Percentiles rank a stretch among this genome's conserved stretches.
Evolutionary conservation across 192 early-diverging fungal species (phyloP).

Genomic region (Geosiphon pyriformis): DNA sequence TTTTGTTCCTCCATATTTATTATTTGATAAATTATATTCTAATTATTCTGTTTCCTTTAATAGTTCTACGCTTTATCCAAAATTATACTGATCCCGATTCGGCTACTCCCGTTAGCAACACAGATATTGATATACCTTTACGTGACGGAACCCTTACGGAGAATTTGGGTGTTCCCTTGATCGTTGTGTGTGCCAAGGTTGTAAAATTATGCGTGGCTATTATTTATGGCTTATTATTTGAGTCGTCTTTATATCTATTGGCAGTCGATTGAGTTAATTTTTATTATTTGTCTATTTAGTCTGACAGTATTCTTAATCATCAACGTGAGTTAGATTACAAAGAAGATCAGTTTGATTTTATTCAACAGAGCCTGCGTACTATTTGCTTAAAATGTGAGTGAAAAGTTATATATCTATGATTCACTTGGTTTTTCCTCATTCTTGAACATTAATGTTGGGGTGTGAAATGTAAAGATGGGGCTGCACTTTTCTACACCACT

Average conservation of each 20-base stretch:
- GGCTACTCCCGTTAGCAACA: constrained; percentile 29
- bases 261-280: no score
- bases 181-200: constrained; percentile 88
- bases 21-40: constrained; percentile 8
- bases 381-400: constrained; percentile 82
- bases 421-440: background rate
- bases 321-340: constrained; percentile 80
- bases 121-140: constrained; percentile 60
- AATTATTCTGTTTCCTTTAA: background rate
- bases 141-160: constrained; percentile 71
- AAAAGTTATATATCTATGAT: background rate
- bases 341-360: constrained; percentile 94
- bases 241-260: no score
- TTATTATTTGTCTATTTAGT: constrained; percentile 30
- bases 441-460: no score
- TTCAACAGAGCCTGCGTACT: constrained; percentile 87
- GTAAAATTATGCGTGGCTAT: background rate
- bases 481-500: constrained; percentile 86
- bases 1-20: background rate
- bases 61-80: constrained; percentile 67
- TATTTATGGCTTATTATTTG: background rate
- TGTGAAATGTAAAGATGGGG: constrained; percentile 83
- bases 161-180: constrained; percentile 85
- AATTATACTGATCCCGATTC: constrained; percentile 60
- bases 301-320: constrained; percentile 65